Evolutionary conservation across 1,139 yeast genomes (phyloP), one percentile per base, ranked within the genome.

Genomic region (Debaryomyces nepalensis): DNA sequence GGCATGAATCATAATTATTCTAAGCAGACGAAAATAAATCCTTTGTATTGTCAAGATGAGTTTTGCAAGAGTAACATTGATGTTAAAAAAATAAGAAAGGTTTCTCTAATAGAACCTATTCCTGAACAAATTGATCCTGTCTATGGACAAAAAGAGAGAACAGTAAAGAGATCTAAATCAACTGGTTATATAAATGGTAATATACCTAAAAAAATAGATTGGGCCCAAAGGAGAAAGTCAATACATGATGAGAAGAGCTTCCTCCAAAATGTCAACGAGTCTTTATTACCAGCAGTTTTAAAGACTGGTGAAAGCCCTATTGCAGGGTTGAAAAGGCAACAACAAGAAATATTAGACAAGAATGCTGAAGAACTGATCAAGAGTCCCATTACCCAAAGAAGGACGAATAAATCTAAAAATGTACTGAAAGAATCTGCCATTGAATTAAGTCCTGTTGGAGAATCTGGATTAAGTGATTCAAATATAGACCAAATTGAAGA

Each of bases 221-320:
- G 52, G 35, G 58, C 58, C 33, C 62, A 62, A 35, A 46, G 59
- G 31, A 57, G 64, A 64, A 58, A 63, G 40, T 64, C 70, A 2
- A 60, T 68, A 4, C 51, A 67, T 39, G 63, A 64, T 41, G 75
- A 70, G 41, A 62, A 57, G 42, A 49, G 49, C 2, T 68, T 66
- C 33, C 45, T 70, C n/a, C 53, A 60, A 11, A 60, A 61, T 21
- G 62, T 70, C 10, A 62, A 62, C 46, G 68, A 68, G 45, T 54
- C 56, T 7, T 54, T 70, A 29, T 51, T 70, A 23, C 76, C 75
- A 6, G 56, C 74, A 1, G 73, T 70, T 1, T 52, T 70, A 24
- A 64, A 59, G 46, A 57, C 53, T 19, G 66, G 72, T 1, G 68
- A 64, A 44, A 65, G 70, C 37, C 68, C 64, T 0, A 67, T 67